Base-by-base conservation (phyloP, 352 stramenopile genomes). In the Thraustochytrium striatum region DNA sequence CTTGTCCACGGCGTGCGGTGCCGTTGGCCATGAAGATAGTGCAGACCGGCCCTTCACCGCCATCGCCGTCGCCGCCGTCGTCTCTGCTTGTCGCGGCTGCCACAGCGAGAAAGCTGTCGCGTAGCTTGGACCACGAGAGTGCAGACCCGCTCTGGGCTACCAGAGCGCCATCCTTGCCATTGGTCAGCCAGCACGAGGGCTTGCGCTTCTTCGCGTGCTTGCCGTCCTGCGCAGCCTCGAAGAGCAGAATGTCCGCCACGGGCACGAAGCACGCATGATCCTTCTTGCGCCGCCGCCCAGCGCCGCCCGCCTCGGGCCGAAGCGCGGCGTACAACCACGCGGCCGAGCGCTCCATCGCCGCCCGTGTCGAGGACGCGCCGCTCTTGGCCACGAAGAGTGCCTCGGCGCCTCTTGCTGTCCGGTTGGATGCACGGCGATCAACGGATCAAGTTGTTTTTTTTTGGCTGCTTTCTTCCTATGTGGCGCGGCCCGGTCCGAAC, bases 231-330 rank as follows among this genome's bases (percentile, higher is more conserved):
- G 8, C 65, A 3, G 16, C 19, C 21, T 38, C 65, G 25, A 75
- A 75, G 44, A 75, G 13, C 21, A 75, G 11, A 0, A 75, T 30
- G 25, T 75, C 65, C 25, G 65, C 65, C 21, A 75, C 36, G 8
- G 65, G 65, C 30, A 75, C 65, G 35, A 61, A 62, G 50, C 65
- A 75, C 47, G 16, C 47, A 55, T 16, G 47, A 16, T 25, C 47
- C 25, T 55, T 16, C 47, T 55, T 55, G 16, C 47, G 47, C n/a
- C n/a, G n/a, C n/a, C n/a, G n/a, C n/a, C n/a, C n/a, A n/a, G n/a
- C n/a, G n/a, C n/a, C n/a, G n/a, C n/a, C n/a, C n/a, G n/a, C n/a
- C n/a, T n/a, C n/a, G 33, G 1, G 30, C 39, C 13, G 5, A 52
- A 50, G 33, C 50, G 36, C 16, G 9, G 16, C 25, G 59, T 9